Evolutionary conservation across 257 asterid genomes (phyloP).

Genomic region (Solanum ossicruentum): DNA sequence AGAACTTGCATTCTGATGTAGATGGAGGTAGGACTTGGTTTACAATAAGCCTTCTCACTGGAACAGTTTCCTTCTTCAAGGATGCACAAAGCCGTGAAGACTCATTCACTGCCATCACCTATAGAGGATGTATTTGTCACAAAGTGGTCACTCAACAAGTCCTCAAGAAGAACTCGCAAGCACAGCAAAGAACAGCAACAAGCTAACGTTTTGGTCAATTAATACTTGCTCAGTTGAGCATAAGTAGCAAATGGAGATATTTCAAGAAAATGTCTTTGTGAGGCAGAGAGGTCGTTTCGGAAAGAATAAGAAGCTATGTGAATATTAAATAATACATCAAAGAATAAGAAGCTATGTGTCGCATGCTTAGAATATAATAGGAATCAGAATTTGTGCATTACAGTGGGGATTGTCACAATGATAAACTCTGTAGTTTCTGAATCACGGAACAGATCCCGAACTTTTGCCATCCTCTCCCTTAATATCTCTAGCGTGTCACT

Average conservation of each 20-base stretch:
- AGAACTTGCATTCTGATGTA: constrained; percentile 62
- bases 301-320: too few species aligned
- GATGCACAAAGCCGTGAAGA: constrained; percentile 63
- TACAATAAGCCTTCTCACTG: constrained; percentile 53
- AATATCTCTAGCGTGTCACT: constrained; percentile 46
- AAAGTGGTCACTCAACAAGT: not conserved
- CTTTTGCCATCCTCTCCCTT: constrained; percentile 57
- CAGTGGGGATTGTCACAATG: constrained; percentile 70
- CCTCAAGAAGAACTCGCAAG: not conserved
- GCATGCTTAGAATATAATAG: not conserved
- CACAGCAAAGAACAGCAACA: not conserved
- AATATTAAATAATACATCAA: too few species aligned
- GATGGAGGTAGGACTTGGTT: constrained; percentile 59
- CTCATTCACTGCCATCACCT: constrained; percentile 77
- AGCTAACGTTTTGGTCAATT: not conserved
- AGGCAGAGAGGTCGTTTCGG: too few species aligned
- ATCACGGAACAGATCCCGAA: constrained; percentile 64
- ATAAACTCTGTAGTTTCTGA: constrained; percentile 56
- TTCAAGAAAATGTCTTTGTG: too few species aligned
- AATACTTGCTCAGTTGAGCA: not conserved
- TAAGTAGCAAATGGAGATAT: not conserved
- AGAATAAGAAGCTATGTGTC: too few species aligned
- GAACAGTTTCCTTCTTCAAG: constrained; percentile 53
- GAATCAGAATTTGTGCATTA: constrained; percentile 9
- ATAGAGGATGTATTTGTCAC: constrained; percentile 1